Evolutionary conservation across 106 monocot genomes (phyloP).

Genomic region (Dendrobium chrysotoxum): DNA sequence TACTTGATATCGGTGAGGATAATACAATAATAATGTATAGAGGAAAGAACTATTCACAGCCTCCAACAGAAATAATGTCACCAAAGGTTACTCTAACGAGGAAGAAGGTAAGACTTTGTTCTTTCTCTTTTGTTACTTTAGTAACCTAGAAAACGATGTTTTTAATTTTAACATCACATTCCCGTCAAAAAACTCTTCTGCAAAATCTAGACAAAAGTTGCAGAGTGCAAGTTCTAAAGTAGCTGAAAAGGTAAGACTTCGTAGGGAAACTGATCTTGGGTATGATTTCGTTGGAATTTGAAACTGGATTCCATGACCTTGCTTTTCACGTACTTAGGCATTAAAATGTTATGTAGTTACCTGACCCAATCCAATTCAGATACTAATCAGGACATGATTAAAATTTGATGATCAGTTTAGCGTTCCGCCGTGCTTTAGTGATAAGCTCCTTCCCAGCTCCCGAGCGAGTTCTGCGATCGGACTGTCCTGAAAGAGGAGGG

Average conservation of each 20-base stretch:
- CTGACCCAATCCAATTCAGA: neutral
- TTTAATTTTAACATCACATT: neutral
- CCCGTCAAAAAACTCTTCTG: neutral
- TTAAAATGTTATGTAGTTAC: neutral
- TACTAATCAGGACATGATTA: neutral
- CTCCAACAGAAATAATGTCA: slow-evolving; percentile 97
- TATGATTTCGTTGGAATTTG: neutral
- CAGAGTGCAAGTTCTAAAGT: neutral
- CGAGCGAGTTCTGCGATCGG: too few relatives aligned
- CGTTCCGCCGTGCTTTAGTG: too few relatives aligned
- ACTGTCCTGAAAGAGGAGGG: too few relatives aligned
- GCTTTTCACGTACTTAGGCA: neutral
- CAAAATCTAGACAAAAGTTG: neutral
- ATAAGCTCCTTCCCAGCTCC: too few relatives aligned
- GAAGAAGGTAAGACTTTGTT: slow-evolving; percentile 63
- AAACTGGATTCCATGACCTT: neutral
- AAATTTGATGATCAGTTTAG: too few relatives aligned
- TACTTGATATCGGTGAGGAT: slow-evolving; percentile 78
- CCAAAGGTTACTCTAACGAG: slow-evolving; percentile 79
- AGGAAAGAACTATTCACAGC: slow-evolving; percentile 96
- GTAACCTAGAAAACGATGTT: neutral
- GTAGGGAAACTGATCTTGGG: neutral
- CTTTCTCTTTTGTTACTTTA: neutral
- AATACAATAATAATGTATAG: slow-evolving; percentile 94
- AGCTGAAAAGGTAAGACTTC: neutral